Evolutionary conservation across 495 filamentous ascomycete species (phyloP).

Genomic region (Entonaema liquescens): DNA sequence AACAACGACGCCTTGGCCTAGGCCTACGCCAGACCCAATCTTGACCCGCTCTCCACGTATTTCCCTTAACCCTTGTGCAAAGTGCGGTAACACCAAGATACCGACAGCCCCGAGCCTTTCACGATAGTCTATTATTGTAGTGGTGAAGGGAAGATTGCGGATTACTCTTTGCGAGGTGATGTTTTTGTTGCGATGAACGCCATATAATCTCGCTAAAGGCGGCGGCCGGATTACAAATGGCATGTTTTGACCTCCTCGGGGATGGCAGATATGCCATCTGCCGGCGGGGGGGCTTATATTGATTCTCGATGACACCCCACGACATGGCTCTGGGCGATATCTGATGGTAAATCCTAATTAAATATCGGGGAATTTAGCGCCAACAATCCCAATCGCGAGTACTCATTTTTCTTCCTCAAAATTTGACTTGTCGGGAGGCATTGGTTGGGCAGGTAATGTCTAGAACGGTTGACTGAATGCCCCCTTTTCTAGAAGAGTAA

Average conservation of each 20-base stretch:
- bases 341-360: constrained; percentile 6
- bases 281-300: constrained; percentile 25
- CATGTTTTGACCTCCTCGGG: background rate
- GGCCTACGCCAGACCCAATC: background rate
- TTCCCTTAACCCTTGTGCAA: background rate
- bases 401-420: background rate
- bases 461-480: background rate
- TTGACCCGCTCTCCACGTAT: background rate
- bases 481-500: constrained; percentile 22
- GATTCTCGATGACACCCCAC: constrained; percentile 29
- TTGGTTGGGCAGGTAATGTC: background rate
- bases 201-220: constrained; percentile 18
- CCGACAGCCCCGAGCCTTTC: background rate
- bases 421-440: background rate
- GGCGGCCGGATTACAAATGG: constrained; percentile 7
- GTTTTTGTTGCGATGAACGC: background rate
- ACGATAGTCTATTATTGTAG: background rate
- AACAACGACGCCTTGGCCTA: background rate
- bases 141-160: background rate
- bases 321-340: constrained; percentile 1
- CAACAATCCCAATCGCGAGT: background rate
- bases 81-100: constrained; percentile 12
- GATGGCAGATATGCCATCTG: constrained; percentile 20
- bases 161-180: background rate
- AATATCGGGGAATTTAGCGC: background rate